A percentile compares a stretch with the other conserved stretches of the same genome.
These are phyloP conservation scores for Brassica juncea DNA, from an alignment of 345 rosid species.

Conservation along the genomic window DNA sequence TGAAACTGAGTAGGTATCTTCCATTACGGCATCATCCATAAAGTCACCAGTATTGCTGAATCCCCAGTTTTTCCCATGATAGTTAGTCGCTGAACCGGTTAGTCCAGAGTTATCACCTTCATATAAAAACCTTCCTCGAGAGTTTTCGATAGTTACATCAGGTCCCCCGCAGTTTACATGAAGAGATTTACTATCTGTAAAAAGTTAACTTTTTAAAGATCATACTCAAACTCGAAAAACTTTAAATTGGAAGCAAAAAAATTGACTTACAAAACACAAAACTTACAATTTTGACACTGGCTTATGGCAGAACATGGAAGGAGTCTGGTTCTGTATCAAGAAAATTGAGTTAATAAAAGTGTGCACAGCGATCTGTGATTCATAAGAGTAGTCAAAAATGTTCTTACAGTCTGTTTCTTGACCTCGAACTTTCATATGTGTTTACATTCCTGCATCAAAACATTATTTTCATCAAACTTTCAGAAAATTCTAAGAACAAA, in stretches of 20 bases:
- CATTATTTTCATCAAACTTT: not conserved
- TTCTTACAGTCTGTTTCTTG: conserved; percentile 39
- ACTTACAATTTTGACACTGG: conserved; percentile 32
- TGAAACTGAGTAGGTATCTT: conserved; percentile 32
- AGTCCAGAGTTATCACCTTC: conserved; percentile 30
- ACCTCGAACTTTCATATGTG: conserved; percentile 31
- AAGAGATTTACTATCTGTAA: conserved; percentile 30
- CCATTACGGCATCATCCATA: conserved; percentile 41
- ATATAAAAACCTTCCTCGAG: conserved; percentile 32
- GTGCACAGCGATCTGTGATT: not conserved
- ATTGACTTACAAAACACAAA: not conserved
- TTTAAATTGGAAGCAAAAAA: not conserved
- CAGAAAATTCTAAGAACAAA: not conserved
- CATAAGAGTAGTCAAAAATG: not conserved
- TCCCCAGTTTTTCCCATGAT: conserved; percentile 35
- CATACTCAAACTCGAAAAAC: not conserved
- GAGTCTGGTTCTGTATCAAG: conserved; percentile 29
- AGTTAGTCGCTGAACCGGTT: conserved; percentile 23
- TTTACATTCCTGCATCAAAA: conserved; percentile 35
- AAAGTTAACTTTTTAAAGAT: not conserved
- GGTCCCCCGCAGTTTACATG: conserved; percentile 44
- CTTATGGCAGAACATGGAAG: conserved; percentile 36
- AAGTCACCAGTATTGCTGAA: conserved; percentile 44
- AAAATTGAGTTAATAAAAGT: conserved; percentile 11
- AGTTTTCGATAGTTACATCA: conserved; percentile 32